A percentile compares a stretch with the other conserved stretches of the same genome.
Conservation (phyloP, 1,139 yeast genomes). For the Lodderomyces oxycetoniae region DNA sequence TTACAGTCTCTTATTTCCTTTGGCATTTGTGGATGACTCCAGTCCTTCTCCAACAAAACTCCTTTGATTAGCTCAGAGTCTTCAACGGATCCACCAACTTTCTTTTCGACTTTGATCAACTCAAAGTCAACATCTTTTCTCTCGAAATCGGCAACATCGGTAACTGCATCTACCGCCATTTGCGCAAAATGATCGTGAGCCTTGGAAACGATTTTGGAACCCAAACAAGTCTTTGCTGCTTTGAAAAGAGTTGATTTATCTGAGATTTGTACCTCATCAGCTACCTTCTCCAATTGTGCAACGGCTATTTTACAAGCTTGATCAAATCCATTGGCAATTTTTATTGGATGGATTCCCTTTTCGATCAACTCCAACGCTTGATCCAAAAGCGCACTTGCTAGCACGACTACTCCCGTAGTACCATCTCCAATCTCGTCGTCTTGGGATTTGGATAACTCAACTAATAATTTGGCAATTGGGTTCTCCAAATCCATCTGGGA, state of each 20-base stretch:
- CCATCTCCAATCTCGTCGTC: constrained; percentile 99
- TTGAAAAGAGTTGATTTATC: constrained; percentile 62
- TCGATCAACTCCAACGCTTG: constrained; percentile 93
- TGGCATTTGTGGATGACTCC: constrained; percentile 98
- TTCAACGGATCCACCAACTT: constrained; percentile 89
- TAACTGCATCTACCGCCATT: constrained; percentile 96
- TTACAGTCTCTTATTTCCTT: constrained; percentile 74
- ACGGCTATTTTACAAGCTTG: constrained; percentile 94
- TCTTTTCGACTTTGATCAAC: constrained; percentile 90
- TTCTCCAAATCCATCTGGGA: constrained; percentile 95
- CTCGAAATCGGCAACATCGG: constrained; percentile 85
- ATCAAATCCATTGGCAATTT: constrained; percentile 95
- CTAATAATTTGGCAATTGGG: constrained; percentile 92
- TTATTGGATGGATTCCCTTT: constrained; percentile 95
- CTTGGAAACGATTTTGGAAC: constrained; percentile 93
- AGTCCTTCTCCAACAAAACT: constrained; percentile 91
- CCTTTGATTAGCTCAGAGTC: constrained; percentile 85
- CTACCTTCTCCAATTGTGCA: constrained; percentile 64
- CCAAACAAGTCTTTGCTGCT: constrained; percentile 93
- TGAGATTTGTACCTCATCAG: constrained; percentile 56
- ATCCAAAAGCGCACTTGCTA: constrained; percentile 91
- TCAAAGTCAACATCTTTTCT: constrained; percentile 96
- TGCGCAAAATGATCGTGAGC: constrained; percentile 89
- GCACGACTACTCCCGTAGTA: constrained; percentile 96
- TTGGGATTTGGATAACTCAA: constrained; percentile 90